phyloP scores from a whole-genome alignment of 345 rosid species.

The Brassica juncea region DNA sequence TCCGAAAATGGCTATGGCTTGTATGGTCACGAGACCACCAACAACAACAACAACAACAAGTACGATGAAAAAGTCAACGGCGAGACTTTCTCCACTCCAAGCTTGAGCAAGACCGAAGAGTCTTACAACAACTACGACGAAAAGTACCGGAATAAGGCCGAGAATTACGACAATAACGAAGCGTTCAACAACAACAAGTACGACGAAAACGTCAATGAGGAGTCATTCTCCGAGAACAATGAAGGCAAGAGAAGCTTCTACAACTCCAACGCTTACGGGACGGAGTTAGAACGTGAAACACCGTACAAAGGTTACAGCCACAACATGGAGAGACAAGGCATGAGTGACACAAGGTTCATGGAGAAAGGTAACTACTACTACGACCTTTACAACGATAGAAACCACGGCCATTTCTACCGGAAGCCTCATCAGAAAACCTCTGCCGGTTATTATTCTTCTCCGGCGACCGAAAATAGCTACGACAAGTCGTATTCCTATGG shows the following conservation, averaged over 20 bases:
- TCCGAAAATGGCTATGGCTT: constrained; percentile 41
- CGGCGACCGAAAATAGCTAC: background rate
- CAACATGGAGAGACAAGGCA: constrained; percentile 43
- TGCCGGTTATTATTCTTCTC: constrained; percentile 9
- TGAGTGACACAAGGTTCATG: constrained; percentile 54
- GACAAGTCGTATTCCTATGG: constrained; percentile 15
- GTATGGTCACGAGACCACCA: constrained; percentile 41
- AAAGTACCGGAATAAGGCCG: constrained; percentile 31
- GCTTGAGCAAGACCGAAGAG: constrained; percentile 36
- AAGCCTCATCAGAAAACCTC: constrained; percentile 25
- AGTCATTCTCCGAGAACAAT: constrained; percentile 21
- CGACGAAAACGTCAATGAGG: constrained; percentile 23
- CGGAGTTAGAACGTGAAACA: constrained; percentile 37
- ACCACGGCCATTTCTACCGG: constrained; percentile 36
- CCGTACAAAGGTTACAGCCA: constrained; percentile 39
- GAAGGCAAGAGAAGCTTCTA: constrained; percentile 26
- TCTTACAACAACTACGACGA: constrained; percentile 31
- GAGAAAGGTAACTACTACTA: constrained; percentile 46
- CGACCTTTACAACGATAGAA: constrained; percentile 39
- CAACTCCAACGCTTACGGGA: constrained; percentile 38
- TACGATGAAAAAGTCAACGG: constrained; percentile 29
- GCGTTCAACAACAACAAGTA: constrained; percentile 10
- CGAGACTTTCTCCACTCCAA: constrained; percentile 34
- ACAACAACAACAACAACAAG: constrained; percentile 29
- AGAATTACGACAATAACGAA: constrained; percentile 25